Percentiles rank a stretch among this genome's conserved stretches.
These are phyloP conservation scores for Skeletonema tropicum DNA, from an alignment of 108 stramenopile species.

Conservation along the genomic window DNA sequence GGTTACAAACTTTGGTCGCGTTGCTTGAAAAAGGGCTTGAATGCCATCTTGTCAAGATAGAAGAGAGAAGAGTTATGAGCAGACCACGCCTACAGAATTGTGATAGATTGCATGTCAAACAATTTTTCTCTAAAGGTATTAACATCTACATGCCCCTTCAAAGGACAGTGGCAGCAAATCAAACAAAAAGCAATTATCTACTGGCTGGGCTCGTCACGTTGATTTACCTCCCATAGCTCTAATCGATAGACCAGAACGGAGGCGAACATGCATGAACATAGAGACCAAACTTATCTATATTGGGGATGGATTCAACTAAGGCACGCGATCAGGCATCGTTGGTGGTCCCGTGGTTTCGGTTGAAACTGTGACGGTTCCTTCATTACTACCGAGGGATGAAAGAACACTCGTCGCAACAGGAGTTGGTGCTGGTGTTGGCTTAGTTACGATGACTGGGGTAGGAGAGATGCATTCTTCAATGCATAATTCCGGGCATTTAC, in stretches of 20 bases:
- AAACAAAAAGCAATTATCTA: not conserved
- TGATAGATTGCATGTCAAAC: too few relatives aligned
- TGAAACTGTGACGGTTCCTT: not conserved
- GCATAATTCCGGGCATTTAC: too few relatives aligned
- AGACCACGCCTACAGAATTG: too few relatives aligned
- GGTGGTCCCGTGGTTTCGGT: not conserved
- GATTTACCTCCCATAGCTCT: not conserved
- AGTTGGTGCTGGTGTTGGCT: not conserved
- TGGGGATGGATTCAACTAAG: not conserved
- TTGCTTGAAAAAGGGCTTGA: slow-evolving; percentile 39
- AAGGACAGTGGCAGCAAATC: not conserved
- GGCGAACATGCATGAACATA: not conserved
- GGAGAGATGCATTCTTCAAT: not conserved
- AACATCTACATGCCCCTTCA: too few relatives aligned
- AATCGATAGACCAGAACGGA: not conserved
- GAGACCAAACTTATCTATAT: not conserved
- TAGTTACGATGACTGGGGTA: not conserved
- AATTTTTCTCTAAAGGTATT: too few relatives aligned
- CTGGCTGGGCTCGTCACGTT: not conserved
- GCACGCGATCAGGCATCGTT: not conserved
- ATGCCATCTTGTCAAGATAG: slow-evolving; percentile 18
- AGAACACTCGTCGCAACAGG: not conserved
- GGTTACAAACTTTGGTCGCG: slow-evolving; percentile 43
- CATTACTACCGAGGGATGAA: not conserved
- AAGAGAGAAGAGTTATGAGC: not conserved